A percentile compares a stretch with the other conserved stretches of the same genome.
Conservation (phyloP, 2,329 filamentous ascomycete genomes). For the Plenodomus biglobosus region DNA sequence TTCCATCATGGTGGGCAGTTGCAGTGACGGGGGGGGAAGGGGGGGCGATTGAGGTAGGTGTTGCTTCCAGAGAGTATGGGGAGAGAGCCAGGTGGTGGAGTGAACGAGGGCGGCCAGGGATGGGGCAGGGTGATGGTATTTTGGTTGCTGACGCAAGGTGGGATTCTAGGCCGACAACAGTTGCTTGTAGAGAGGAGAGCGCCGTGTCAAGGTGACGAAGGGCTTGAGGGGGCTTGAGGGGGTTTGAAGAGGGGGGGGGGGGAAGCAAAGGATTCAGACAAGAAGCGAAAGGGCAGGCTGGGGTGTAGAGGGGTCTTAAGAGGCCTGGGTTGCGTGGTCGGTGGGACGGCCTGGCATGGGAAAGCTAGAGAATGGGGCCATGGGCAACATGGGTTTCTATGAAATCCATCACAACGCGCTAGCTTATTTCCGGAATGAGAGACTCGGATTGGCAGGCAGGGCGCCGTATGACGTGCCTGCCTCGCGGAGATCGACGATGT, state of each 20-base stretch:
- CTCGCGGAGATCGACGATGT: background rate
- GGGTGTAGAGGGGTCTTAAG: background rate
- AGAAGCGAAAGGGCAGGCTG: background rate
- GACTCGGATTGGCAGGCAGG: background rate
- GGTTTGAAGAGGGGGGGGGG: too few species aligned
- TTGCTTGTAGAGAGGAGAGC: too few species aligned
- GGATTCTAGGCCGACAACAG: too few species aligned
- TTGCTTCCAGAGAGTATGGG: too few species aligned
- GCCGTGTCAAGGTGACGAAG: background rate
- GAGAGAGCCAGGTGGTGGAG: too few species aligned
- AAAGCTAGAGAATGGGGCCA: background rate
- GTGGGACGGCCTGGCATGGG: background rate
- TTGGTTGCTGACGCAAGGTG: too few species aligned
- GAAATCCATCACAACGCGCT: background rate
- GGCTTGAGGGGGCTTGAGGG: background rate
- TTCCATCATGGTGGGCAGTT: conserved; percentile 19
- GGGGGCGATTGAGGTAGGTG: too few species aligned
- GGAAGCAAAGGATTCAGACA: background rate
- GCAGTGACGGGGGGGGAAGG: background rate
- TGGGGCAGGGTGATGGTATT: too few species aligned
- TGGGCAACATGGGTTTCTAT: background rate
- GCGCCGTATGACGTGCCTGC: background rate
- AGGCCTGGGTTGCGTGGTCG: background rate
- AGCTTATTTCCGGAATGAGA: too few species aligned
- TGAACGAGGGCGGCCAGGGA: too few species aligned